Percentiles rank a stretch among this genome's conserved stretches.
Conservation (phyloP, 2,329 filamentous ascomycete genomes). For the Ilyonectria destructans region DNA sequence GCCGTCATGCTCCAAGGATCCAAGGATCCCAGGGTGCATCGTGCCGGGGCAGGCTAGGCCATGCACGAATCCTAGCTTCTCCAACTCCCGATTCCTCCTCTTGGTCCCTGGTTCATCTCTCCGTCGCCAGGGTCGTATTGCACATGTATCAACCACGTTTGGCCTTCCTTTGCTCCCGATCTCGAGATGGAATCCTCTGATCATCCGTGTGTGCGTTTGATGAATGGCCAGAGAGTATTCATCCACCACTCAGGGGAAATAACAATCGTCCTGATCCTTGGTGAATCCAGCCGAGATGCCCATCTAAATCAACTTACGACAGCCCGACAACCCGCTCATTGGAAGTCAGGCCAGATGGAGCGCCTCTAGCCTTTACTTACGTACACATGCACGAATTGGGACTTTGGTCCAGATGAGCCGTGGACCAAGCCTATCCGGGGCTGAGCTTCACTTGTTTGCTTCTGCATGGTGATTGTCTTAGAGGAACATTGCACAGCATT, state of each 20-base stretch:
- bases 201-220: constrained; percentile 16
- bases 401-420: constrained; percentile 1
- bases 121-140: background rate
- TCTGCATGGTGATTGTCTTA: background rate
- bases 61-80: background rate
- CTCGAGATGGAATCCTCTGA: background rate
- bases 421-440: background rate
- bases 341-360: background rate
- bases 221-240: constrained; percentile 14
- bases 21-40: background rate
- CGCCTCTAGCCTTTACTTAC: constrained; percentile 1
- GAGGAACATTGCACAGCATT: background rate
- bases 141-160: background rate
- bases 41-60: background rate
- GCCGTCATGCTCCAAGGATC: background rate
- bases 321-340: background rate
- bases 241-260: constrained; percentile 17
- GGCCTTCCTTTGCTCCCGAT: constrained; percentile 1
- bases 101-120: constrained; percentile 2
- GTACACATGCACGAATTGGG: background rate
- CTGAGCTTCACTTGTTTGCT: background rate
- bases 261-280: background rate
- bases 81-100: background rate
- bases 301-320: constrained; percentile 21
- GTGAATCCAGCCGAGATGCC: background rate